Evolutionary conservation across 495 filamentous ascomycete species (phyloP).

Genomic region (Neurospora cerealis): DNA sequence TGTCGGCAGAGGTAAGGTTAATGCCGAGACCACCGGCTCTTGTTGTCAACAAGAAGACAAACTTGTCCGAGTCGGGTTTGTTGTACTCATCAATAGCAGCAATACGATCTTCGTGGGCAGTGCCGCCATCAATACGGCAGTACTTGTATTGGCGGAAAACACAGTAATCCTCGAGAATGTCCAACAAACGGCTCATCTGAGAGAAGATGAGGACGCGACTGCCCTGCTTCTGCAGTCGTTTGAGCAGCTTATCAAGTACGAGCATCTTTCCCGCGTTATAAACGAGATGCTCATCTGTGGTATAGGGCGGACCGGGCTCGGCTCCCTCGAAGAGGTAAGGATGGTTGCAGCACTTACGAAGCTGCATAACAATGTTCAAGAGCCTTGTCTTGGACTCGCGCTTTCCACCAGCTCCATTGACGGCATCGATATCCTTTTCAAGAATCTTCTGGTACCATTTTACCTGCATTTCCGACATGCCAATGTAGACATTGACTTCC

Average conservation of each 20-base stretch:
- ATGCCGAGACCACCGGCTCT: constrained; percentile 96
- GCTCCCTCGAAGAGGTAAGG: constrained; percentile 98
- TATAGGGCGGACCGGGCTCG: constrained; percentile 94
- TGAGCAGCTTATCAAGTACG: constrained; percentile 87
- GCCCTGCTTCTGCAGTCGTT: constrained; percentile 70
- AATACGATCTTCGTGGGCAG: constrained; percentile 96
- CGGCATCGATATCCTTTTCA: constrained; percentile 98
- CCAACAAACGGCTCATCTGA: constrained; percentile 95
- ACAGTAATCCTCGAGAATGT: constrained; percentile 97
- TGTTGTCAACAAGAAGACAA: constrained; percentile 94
- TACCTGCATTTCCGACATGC: constrained; percentile 98
- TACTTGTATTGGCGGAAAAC: constrained; percentile 92
- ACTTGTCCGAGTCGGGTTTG: constrained; percentile 88
- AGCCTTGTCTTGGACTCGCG: constrained; percentile 97
- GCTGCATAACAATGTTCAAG: constrained; percentile 99
- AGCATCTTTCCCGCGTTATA: constrained; percentile 96
- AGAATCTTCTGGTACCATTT: constrained; percentile 99
- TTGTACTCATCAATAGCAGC: constrained; percentile 98
- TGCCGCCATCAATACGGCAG: constrained; percentile 95
- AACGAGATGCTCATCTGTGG: constrained; percentile 92
- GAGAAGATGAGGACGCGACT: constrained; percentile 97
- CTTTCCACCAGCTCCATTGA: constrained; percentile 94
- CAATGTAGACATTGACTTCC: constrained; percentile 92
- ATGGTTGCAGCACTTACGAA: constrained; percentile 98
- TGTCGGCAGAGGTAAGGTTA: constrained; percentile 91